Percentiles rank a stretch among this genome's conserved stretches.
Evolutionary conservation across 2,329 filamentous ascomycete species (phyloP).

Genomic region (Beauveria bassiana): DNA sequence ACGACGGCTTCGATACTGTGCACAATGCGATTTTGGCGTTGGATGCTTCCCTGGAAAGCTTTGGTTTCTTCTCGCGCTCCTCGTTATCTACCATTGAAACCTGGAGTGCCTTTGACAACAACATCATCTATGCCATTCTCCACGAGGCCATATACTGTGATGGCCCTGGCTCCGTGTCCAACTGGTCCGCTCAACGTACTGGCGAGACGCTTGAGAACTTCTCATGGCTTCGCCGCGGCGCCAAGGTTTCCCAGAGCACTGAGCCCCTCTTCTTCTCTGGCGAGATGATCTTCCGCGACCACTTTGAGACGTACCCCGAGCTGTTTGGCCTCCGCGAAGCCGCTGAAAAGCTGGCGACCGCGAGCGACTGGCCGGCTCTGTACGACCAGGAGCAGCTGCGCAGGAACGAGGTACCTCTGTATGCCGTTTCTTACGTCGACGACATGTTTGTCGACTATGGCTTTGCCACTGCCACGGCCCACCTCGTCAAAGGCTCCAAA

Average conservation of each 20-base stretch:
- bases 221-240: constrained; percentile 39
- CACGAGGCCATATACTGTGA: constrained; percentile 87
- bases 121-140: constrained; percentile 75
- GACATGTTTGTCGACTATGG: constrained; percentile 90
- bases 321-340: constrained; percentile 60
- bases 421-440: constrained; percentile 73
- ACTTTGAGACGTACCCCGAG: constrained; percentile 75
- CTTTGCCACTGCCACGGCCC: constrained; percentile 65
- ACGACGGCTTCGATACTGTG: constrained; percentile 68
- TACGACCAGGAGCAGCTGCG: constrained; percentile 69
- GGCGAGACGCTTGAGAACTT: constrained; percentile 41
- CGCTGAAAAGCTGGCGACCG: constrained; percentile 62
- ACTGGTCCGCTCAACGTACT: constrained; percentile 68
- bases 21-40: constrained; percentile 67
- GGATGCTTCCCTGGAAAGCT: constrained; percentile 64
- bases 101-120: constrained; percentile 62
- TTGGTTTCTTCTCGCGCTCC: constrained; percentile 66
- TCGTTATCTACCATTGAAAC: constrained; percentile 63
- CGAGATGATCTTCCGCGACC: constrained; percentile 85
- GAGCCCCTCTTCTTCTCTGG: constrained; percentile 72
- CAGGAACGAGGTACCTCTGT: constrained; percentile 76
- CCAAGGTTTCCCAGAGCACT: constrained; percentile 17
- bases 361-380: constrained; percentile 63
- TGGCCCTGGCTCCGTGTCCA: constrained; percentile 51
- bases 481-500: constrained; percentile 66